Conservation (phyloP, 2,329 filamentous ascomycete species). For the Samsoniella hepiali region DNA sequence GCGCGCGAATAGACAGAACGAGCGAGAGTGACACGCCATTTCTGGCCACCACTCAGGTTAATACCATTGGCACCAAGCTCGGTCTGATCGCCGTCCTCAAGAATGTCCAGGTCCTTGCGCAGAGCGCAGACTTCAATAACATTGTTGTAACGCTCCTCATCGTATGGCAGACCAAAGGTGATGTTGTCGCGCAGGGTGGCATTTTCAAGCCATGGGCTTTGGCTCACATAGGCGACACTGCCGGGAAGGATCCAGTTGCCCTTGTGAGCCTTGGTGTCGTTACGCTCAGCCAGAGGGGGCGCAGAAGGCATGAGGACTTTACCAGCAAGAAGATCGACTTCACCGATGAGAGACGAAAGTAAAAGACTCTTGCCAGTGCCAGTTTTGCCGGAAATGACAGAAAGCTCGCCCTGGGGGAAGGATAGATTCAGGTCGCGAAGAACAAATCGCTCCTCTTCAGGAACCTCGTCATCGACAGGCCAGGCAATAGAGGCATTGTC, state of each 20-base stretch:
- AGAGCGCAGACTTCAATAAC: slow-evolving; percentile 72
- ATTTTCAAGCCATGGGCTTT: slow-evolving; percentile 85
- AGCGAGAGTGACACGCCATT: slow-evolving; percentile 78
- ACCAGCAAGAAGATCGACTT: slow-evolving; percentile 66
- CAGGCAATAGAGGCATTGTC: slow-evolving; percentile 68
- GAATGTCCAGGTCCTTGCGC: slow-evolving; percentile 70
- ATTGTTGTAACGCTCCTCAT: slow-evolving; percentile 65
- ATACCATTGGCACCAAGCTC: slow-evolving; percentile 84
- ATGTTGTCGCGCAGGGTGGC: slow-evolving; percentile 76
- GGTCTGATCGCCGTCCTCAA: slow-evolving; percentile 73
- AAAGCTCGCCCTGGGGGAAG: slow-evolving; percentile 68
- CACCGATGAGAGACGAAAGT: slow-evolving; percentile 70
- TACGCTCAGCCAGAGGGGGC: slow-evolving; percentile 50
- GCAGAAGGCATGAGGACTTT: slow-evolving; percentile 53
- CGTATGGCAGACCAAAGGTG: slow-evolving; percentile 68
- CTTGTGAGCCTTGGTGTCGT: slow-evolving; percentile 59
- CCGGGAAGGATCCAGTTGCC: slow-evolving; percentile 67
- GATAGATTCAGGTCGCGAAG: slow-evolving; percentile 61
- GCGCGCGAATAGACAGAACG: slow-evolving; percentile 77
- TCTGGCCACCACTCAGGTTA: slow-evolving; percentile 79
- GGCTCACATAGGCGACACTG: slow-evolving; percentile 70
- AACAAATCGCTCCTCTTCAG: slow-evolving; percentile 59
- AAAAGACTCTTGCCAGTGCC: slow-evolving; percentile 76
- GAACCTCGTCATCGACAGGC: slow-evolving; percentile 62
- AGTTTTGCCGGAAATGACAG: slow-evolving; percentile 72